Conservation (phyloP, 2,329 filamentous ascomycete species). For the Mycosphaerelloides madeirae region DNA sequence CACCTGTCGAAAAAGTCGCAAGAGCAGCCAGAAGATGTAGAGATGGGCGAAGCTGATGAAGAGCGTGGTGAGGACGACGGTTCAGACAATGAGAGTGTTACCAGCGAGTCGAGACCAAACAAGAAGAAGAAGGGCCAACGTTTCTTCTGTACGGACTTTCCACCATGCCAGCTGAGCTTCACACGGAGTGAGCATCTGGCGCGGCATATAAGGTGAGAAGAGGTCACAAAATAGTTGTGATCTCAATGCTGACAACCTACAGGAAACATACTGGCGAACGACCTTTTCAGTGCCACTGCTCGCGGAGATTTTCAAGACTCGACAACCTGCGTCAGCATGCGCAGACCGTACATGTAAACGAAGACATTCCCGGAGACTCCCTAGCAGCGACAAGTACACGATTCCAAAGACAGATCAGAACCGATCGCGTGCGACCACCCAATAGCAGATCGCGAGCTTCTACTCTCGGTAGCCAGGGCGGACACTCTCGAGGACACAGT, state of each 20-base stretch:
- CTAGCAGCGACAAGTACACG: constrained; percentile 86
- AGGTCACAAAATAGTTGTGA: constrained; percentile 1
- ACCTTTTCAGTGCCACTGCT: constrained; percentile 94
- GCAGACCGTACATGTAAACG: constrained; percentile 94
- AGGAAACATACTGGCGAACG: constrained; percentile 97
- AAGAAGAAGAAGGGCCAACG: constrained; percentile 97
- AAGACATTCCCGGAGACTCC: constrained; percentile 91
- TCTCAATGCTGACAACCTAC: constrained; percentile 23
- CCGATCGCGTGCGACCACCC: constrained; percentile 73
- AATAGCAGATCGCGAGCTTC: constrained; percentile 69
- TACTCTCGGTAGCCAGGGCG: constrained; percentile 65
- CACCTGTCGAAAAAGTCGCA: constrained; percentile 55
- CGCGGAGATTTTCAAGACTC: constrained; percentile 82
- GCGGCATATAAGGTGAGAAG: constrained; percentile 76
- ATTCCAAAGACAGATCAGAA: constrained; percentile 87
- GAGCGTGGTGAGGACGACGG: constrained; percentile 64
- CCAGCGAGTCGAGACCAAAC: constrained; percentile 61
- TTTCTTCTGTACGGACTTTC: constrained; percentile 94
- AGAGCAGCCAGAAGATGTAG: constrained; percentile 61
- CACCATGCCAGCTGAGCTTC: constrained; percentile 89
- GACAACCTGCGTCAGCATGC: constrained; percentile 96
- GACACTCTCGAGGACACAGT: constrained; percentile 72
- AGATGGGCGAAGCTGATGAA: constrained; percentile 65
- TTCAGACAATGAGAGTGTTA: constrained; percentile 48
- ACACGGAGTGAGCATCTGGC: constrained; percentile 93